These are phyloP conservation scores for Fusarium circinatum DNA, from an alignment of 2,329 filamentous ascomycete genomes.

Conservation along the genomic window DNA sequence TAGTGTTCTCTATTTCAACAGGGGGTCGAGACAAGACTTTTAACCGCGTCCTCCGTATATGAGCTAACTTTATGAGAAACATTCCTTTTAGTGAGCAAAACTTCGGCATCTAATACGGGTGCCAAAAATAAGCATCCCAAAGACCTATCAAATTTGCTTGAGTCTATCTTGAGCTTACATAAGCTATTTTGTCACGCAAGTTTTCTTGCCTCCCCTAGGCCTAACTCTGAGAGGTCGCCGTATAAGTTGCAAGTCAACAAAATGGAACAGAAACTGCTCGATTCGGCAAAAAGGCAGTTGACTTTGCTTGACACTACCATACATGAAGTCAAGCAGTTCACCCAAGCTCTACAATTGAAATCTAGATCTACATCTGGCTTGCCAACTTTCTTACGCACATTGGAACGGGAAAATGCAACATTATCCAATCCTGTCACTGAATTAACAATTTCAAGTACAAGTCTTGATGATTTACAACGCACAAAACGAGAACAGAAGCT, in stretches of 20 bases:
- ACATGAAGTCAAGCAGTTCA: conserved; percentile 13
- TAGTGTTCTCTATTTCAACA: no score
- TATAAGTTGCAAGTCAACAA: neutral
- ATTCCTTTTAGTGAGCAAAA: neutral
- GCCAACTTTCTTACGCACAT: conserved; percentile 18
- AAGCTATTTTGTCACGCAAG: neutral
- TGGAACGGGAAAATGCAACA: conserved; percentile 24
- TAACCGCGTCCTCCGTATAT: no score
- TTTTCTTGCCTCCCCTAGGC: neutral
- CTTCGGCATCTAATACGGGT: neutral
- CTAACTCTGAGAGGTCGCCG: neutral
- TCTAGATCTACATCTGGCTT: conserved; percentile 28
- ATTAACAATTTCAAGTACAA: conserved; percentile 5
- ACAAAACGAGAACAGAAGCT: conserved; percentile 31
- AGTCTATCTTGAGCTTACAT: neutral
- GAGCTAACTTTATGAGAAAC: conserved; percentile 1
- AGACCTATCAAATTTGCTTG: neutral
- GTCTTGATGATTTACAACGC: conserved; percentile 8
- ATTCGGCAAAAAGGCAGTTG: conserved; percentile 24
- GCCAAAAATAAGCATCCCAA: neutral
- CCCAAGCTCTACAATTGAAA: conserved; percentile 12
- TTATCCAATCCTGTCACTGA: conserved; percentile 16
- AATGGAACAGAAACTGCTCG: conserved; percentile 17
- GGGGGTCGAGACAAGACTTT: no score
- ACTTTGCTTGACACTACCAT: conserved; percentile 2